Conservation (phyloP, 495 filamentous ascomycete genomes). For the Aspergillus kassunensis region DNA sequence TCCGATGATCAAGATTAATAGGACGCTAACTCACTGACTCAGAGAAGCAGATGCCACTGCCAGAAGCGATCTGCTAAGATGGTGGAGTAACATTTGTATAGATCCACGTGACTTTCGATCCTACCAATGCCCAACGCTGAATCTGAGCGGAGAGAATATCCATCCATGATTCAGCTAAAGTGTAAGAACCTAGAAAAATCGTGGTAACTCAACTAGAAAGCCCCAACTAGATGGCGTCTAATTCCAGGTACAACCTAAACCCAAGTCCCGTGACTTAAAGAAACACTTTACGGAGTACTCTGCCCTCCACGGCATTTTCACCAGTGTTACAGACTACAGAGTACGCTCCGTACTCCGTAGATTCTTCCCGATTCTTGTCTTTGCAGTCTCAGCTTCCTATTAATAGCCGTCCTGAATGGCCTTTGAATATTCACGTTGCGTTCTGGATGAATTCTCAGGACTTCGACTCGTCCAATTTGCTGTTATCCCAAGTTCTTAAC, state of each 20-base stretch:
- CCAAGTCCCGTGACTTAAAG: slow-evolving; percentile 2
- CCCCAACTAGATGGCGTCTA: not conserved
- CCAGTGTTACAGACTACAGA: not conserved
- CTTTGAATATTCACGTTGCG: not conserved
- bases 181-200: too few relatives aligned
- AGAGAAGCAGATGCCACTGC: not conserved
- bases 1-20: slow-evolving; percentile 1
- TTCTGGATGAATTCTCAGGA: slow-evolving; percentile 18
- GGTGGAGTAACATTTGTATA: not conserved
- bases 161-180: too few relatives aligned
- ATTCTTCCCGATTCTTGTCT: not conserved
- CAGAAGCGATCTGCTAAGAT: not conserved
- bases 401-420: not conserved
- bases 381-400: slow-evolving; percentile 7
- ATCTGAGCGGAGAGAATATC: not conserved
- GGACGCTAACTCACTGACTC: not conserved
- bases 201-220: too few relatives aligned
- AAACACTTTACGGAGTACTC: too few relatives aligned
- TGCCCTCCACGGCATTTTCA: not conserved
- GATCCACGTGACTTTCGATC: not conserved
- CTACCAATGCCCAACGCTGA: too few relatives aligned
- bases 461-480: slow-evolving; percentile 12
- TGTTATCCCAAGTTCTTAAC: slow-evolving; percentile 14
- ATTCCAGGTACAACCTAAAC: not conserved
- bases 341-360: not conserved